Evolutionary conservation across 805 yeast species (phyloP), one percentile per base, ranked within the genome.

Genomic region (Myxozyma geophila): DNA sequence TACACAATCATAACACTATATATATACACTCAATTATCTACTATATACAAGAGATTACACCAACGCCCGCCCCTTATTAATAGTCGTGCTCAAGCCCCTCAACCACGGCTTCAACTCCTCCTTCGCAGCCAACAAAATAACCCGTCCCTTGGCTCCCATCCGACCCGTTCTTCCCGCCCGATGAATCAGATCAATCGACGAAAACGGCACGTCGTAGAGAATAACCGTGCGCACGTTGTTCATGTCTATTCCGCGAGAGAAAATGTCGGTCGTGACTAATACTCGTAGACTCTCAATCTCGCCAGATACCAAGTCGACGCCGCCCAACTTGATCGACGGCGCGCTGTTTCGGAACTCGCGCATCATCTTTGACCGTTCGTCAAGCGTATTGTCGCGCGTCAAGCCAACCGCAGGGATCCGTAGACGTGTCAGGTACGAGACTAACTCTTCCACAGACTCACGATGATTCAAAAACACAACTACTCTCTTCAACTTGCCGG

Each of bases 121-220:
- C 66, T 86, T 86, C 66, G 87, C 88, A 35, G 88, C 87, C 57
- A 93, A 84, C 71, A 95, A 79, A 67, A 91, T 87, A 1, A 90
- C 97, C 65, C 97, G 82, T 13, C 99, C 99, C 43, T 88, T 81
- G 72, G 88, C 91, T 51, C 88, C 89, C 89, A 92, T 87, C 74
- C 99, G 79, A 2, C 97, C 98, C 0, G 98, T 93, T 77, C 99
- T 84, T 1, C 99, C 99, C 0, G 90, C 88, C 66, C 99, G 80
- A 74, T 93, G 98, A 21, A 93, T 85, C 64, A 93, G 79, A 75
- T 93, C 98, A 19, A 90, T 87, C 0, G 97, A 84, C 15, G 88
- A 87, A 58, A 83, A 82, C 6, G 99, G 99, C 51, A 92, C 84
- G 73, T 93, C 98, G 78, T 87, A 88, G 56, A 95, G 77, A 35